These are phyloP conservation scores for Haplographium delicatum DNA, from an alignment of 495 filamentous ascomycete species.

Conservation along the genomic window DNA sequence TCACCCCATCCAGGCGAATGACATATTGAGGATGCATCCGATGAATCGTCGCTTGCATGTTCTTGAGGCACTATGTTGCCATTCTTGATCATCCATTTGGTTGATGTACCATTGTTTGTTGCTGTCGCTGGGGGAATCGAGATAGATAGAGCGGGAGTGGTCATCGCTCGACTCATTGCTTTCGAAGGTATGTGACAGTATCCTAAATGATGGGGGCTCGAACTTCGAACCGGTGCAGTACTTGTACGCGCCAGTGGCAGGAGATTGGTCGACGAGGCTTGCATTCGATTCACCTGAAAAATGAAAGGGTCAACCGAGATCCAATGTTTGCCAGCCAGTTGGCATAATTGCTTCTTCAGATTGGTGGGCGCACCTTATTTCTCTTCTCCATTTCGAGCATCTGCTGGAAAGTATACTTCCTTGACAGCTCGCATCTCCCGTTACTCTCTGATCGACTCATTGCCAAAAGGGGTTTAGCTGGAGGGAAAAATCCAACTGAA, in stretches of 20 bases:
- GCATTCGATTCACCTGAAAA: conserved; percentile 36
- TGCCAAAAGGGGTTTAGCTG: too few relatives aligned
- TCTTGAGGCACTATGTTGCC: conserved; percentile 15
- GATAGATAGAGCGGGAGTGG: conserved; percentile 13
- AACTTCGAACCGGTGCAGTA: conserved; percentile 4
- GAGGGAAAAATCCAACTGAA: too few relatives aligned
- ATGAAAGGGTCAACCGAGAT: conserved; percentile 22
- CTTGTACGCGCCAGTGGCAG: conserved; percentile 12
- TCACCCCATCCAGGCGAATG: conserved; percentile 53
- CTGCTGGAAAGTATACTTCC: conserved; percentile 39
- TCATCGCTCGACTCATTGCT: conserved; percentile 14
- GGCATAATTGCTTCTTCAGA: conserved; percentile 30
- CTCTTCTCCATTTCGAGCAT: conserved; percentile 49
- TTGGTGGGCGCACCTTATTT: conserved; percentile 42
- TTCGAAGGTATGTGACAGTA: not conserved
- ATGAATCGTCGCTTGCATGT: conserved; percentile 15
- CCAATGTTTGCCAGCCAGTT: conserved; percentile 11
- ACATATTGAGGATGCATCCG: conserved; percentile 48
- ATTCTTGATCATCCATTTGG: conserved; percentile 18
- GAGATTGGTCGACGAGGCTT: conserved; percentile 7
- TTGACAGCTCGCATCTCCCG: too few relatives aligned
- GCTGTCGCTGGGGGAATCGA: conserved; percentile 5
- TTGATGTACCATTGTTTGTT: not conserved
- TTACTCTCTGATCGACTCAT: too few relatives aligned
- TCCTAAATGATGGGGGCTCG: not conserved